Evolutionary conservation across 2,329 filamentous ascomycete species (phyloP).

Genomic region (Xylaria hypoxylon): DNA sequence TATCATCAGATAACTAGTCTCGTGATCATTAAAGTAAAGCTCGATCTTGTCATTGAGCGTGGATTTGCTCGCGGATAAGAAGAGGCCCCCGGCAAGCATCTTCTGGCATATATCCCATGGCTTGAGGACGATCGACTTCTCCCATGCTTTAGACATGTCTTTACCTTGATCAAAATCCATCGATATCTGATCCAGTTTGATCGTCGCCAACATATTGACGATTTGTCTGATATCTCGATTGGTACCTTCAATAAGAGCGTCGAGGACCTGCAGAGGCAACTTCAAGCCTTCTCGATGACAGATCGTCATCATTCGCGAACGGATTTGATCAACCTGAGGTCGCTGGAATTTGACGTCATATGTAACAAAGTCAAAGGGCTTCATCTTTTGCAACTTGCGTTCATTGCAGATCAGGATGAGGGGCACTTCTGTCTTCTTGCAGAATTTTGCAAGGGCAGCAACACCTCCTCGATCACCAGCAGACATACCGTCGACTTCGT

Average conservation of each 20-base stretch:
- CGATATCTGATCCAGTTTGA: slow-evolving; percentile 84
- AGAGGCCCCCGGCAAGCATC: slow-evolving; percentile 88
- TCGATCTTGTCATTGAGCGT: slow-evolving; percentile 98
- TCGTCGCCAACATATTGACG: slow-evolving; percentile 97
- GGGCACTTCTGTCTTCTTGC: slow-evolving; percentile 93
- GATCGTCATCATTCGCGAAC: slow-evolving; percentile 93
- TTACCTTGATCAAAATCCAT: slow-evolving; percentile 90
- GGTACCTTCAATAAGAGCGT: slow-evolving; percentile 94
- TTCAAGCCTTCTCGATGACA: slow-evolving; percentile 92
- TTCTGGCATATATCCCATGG: slow-evolving; percentile 98
- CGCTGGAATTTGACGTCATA: slow-evolving; percentile 89
- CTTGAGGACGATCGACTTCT: slow-evolving; percentile 96
- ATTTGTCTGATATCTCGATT: slow-evolving; percentile 97
- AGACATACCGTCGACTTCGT: slow-evolving; percentile 99
- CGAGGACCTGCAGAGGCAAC: slow-evolving; percentile 83
- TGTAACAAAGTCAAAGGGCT: slow-evolving; percentile 89
- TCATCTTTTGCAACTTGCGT: slow-evolving; percentile 93
- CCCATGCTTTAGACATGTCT: slow-evolving; percentile 96
- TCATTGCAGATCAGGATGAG: slow-evolving; percentile 99
- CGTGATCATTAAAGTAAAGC: slow-evolving; percentile 98
- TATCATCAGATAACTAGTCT: slow-evolving; percentile 97
- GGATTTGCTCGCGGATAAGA: slow-evolving; percentile 82
- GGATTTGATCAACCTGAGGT: slow-evolving; percentile 90
- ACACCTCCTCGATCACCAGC: slow-evolving; percentile 96
- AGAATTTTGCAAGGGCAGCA: slow-evolving; percentile 91